Evolutionary conservation across 1,284 basidiomycete species (phyloP), one percentile per base, ranked within the genome.

Genomic region (Ceratobasidium sp.): DNA sequence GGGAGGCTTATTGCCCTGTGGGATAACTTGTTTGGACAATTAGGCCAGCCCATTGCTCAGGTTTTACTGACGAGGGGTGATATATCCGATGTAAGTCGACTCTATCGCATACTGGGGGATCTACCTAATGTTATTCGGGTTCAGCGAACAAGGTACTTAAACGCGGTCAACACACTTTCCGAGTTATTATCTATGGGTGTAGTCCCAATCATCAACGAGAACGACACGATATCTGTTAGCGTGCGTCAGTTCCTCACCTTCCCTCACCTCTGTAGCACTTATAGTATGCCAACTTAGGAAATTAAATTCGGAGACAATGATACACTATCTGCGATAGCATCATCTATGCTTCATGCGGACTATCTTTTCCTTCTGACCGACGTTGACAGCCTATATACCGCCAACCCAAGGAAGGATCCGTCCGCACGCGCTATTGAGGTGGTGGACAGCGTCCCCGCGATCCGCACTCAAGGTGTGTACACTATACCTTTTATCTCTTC

Each of bases 241-340:
- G 93, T 95, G 76, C 77, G 89, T 85, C 19, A 6, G 7, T 4
- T 46, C 16, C 16, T 46, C 42, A 4, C 11, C 3, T 60, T 6
- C 36, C 30, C 8, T 19, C 27, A 11, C 44, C 21, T 56, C 27
- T 53, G 23, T 6, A 33, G 54, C 5, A 62, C 46, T n/a, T 47
- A 36, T 68, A 33, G 53, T 47, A 14, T 52, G 25, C 42, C 27
- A 57, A 50, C 60, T 42, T 36, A 94, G 91, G 96, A 99, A 88
- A 97, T 99, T 74, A 96, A 96, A 89, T 99, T 99, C 75, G 96
- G 97, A 58, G 97, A 99, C 80, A 99, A 99, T 76, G 97, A 99
- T 77, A 98, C 96, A 0, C 82, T 99, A 19, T 98, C 95, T 29
- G 96, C 96, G 21, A 95, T 99, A 74, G 95, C 96, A 0, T 91